phyloP scores from a whole-genome alignment of 2,329 filamentous ascomycete genomes.

The Aspergillus versicolor region DNA sequence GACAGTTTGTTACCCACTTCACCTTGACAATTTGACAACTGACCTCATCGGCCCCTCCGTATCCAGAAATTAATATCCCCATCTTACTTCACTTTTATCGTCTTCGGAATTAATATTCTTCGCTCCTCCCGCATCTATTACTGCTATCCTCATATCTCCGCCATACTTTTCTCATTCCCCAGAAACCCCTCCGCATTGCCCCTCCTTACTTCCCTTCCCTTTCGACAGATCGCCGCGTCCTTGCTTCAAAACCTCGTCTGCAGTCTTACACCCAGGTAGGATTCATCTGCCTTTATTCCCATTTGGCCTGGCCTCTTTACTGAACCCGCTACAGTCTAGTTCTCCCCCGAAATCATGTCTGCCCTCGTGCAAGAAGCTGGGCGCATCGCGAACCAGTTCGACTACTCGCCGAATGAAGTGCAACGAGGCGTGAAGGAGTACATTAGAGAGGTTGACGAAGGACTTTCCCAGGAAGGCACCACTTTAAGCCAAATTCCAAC shows the following conservation, averaged over 20 bases:
- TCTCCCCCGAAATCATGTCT: conserved; percentile 27
- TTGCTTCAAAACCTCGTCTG: background rate
- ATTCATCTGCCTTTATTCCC: background rate
- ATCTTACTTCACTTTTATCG: conserved; percentile 6
- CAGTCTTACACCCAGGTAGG: background rate
- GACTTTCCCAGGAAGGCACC: conserved; percentile 72
- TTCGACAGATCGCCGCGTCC: background rate
- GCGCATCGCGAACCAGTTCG: conserved; percentile 80
- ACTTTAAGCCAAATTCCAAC: conserved; percentile 95
- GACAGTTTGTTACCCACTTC: conserved; percentile 15
- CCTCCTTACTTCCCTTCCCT: conserved; percentile 6
- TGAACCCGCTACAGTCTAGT: background rate
- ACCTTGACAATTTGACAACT: conserved; percentile 17
- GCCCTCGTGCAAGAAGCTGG: conserved; percentile 67
- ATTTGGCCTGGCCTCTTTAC: background rate
- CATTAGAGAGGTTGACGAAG: conserved; percentile 82
- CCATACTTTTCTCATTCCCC: background rate
- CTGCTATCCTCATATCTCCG: conserved; percentile 1
- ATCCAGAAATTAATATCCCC: conserved; percentile 2
- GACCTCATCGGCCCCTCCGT: conserved; percentile 33
- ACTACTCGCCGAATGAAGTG: conserved; percentile 75
- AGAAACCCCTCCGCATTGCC: conserved; percentile 6
- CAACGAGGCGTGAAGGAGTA: conserved; percentile 83
- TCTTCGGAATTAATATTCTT: conserved; percentile 5
- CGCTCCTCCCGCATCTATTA: background rate